phyloP scores from a whole-genome alignment of 2,329 filamentous ascomycete genomes.

The Esteya vermicola region DNA sequence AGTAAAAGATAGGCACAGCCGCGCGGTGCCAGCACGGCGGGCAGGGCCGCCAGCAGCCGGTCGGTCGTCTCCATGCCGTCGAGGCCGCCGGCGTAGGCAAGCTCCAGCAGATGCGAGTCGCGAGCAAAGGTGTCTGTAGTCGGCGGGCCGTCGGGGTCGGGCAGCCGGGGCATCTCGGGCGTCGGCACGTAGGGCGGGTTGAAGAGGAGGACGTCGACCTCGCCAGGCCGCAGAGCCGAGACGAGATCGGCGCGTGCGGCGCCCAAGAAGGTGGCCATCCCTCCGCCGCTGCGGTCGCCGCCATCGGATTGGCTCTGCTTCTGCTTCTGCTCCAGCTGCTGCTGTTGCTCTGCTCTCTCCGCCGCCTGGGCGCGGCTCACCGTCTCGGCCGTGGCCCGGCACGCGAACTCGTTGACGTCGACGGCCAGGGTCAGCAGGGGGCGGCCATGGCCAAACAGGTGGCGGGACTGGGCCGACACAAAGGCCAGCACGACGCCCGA shows the following conservation, averaged over 20 bases:
- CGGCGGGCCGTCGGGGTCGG: slow-evolving; percentile 12
- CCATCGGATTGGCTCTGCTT: neutral
- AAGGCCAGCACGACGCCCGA: slow-evolving; percentile 93
- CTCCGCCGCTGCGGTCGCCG: neutral
- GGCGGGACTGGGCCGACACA: slow-evolving; percentile 55
- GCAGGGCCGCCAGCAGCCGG: slow-evolving; percentile 57
- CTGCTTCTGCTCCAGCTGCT: neutral
- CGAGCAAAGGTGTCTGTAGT: slow-evolving; percentile 46
- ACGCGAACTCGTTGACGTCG: slow-evolving; percentile 79
- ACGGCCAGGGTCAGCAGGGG: slow-evolving; percentile 59
- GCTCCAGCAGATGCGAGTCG: slow-evolving; percentile 68
- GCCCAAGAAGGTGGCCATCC: slow-evolving; percentile 41
- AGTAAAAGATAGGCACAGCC: slow-evolving; percentile 84
- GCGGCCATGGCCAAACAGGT: slow-evolving; percentile 51
- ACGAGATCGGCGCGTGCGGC: slow-evolving; percentile 58
- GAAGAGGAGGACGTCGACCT: slow-evolving; percentile 78
- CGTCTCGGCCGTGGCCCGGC: slow-evolving; percentile 58
- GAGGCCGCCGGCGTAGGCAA: slow-evolving; percentile 77
- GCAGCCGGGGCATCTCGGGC: slow-evolving; percentile 45
- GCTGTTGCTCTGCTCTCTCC: neutral
- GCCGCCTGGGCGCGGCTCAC: slow-evolving; percentile 33
- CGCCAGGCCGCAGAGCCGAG: slow-evolving; percentile 38
- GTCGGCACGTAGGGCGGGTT: slow-evolving; percentile 97
- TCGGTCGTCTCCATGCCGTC: slow-evolving; percentile 94
- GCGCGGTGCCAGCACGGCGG: slow-evolving; percentile 42